phyloP scores from a whole-genome alignment of 768 basidiomycete genomes.

The Termitomyces sp. region DNA sequence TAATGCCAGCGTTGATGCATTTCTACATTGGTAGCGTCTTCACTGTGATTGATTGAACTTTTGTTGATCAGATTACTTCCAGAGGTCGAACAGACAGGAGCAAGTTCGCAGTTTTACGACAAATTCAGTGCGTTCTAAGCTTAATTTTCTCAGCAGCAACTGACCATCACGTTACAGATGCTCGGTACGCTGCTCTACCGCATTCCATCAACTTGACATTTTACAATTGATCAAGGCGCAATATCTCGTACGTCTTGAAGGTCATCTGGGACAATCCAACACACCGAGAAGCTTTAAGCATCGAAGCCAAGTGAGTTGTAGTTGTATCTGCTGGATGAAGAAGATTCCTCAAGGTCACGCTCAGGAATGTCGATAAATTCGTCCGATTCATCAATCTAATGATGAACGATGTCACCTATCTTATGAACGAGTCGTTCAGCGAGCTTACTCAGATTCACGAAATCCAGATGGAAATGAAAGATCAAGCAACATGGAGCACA shows the following conservation, averaged over 20 bases:
- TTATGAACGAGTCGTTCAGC: constrained; percentile 92
- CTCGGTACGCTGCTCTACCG: constrained; percentile 6
- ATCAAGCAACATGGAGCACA: constrained; percentile 64
- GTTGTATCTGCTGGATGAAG: background rate
- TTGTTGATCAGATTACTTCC: background rate
- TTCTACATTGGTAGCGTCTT: constrained; percentile 81
- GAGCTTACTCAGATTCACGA: constrained; percentile 85
- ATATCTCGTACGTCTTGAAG: constrained; percentile 84
- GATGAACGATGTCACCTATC: constrained; percentile 98
- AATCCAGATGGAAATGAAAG: constrained; percentile 82
- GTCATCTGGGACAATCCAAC: constrained; percentile 87
- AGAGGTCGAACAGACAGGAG: constrained; percentile 98
- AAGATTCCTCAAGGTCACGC: background rate
- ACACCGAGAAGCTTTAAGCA: constrained; percentile 82
- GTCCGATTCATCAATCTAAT: constrained; percentile 94
- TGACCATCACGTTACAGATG: constrained; percentile 3
- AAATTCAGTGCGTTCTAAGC: constrained; percentile 76
- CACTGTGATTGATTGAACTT: background rate
- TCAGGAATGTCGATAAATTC: constrained; percentile 86
- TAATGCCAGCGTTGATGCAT: constrained; percentile 87
- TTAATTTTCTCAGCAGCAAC: background rate
- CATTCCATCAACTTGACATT: background rate
- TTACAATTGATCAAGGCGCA: constrained; percentile 46
- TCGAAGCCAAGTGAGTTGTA: constrained; percentile 60
- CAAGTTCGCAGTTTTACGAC: constrained; percentile 98